A percentile compares a stretch with the other conserved stretches of the same genome.
Conservation (phyloP, 2,329 filamentous ascomycete genomes). For the Ophiostoma quercus region DNA sequence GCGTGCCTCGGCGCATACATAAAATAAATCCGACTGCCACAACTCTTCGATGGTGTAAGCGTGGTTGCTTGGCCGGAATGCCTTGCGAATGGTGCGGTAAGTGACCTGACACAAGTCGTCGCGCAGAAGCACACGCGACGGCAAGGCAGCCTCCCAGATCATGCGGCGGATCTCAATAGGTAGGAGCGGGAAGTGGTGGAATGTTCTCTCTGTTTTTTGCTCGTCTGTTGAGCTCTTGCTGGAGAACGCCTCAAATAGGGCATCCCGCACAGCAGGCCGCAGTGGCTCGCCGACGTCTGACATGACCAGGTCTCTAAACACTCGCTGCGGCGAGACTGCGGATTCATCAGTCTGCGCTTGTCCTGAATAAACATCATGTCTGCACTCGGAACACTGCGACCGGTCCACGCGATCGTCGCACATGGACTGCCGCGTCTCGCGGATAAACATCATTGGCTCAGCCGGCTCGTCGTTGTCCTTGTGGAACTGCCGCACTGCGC, state of each 20-base stretch:
- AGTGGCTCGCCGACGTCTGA: conserved; percentile 23
- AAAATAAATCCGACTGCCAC: conserved; percentile 27
- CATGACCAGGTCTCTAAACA: conserved; percentile 27
- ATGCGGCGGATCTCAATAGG: conserved; percentile 27
- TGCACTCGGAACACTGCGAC: conserved; percentile 21
- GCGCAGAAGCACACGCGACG: conserved; percentile 24
- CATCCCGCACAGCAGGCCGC: conserved; percentile 20
- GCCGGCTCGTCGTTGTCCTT: conserved; percentile 25
- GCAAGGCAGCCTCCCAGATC: conserved; percentile 26
- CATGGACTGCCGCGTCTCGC: conserved; percentile 18
- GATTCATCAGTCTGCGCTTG: background rate
- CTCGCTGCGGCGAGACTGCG: conserved; percentile 23
- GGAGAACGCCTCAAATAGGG: conserved; percentile 21
- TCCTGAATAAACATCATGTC: background rate
- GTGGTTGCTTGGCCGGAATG: conserved; percentile 3
- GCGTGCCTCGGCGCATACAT: conserved; percentile 24
- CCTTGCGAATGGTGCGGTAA: background rate
- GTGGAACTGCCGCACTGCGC: conserved; percentile 22
- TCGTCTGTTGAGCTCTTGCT: background rate
- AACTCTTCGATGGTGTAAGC: conserved; percentile 22
- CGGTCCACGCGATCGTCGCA: conserved; percentile 21
- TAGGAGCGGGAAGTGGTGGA: conserved; percentile 21
- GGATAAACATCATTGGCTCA: background rate
- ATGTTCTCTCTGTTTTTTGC: background rate
- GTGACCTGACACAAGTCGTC: conserved; percentile 19